A percentile compares a stretch with the other conserved stretches of the same genome.
phyloP scores from a whole-genome alignment of 2,329 filamentous ascomycete genomes.

The Aspergillus chevalieri region DNA sequence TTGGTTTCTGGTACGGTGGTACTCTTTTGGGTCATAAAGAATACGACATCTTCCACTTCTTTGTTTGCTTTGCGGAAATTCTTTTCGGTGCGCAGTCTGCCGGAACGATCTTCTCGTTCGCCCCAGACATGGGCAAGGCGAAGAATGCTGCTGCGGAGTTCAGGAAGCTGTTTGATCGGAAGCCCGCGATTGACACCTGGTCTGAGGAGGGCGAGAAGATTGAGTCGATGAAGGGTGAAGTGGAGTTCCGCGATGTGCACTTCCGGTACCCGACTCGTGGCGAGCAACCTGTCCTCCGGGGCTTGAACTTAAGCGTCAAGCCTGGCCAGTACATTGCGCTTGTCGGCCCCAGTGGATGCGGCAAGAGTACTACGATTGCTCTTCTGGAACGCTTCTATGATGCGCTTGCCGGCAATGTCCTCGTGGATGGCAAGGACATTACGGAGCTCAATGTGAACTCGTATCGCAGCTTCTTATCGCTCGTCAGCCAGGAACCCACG shows the following conservation, averaged over 20 bases:
- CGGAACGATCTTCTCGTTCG: constrained; percentile 81
- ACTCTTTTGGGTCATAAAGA: constrained; percentile 64
- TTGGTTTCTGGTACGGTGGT: constrained; percentile 91
- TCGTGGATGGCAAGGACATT: constrained; percentile 77
- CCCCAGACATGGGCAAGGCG: constrained; percentile 88
- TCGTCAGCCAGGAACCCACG: constrained; percentile 91
- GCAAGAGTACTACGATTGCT: constrained; percentile 89
- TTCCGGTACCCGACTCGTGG: constrained; percentile 90
- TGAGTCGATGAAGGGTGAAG: constrained; percentile 61
- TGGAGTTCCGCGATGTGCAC: constrained; percentile 89
- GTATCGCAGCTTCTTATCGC: constrained; percentile 74
- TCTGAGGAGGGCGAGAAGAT: constrained; percentile 61
- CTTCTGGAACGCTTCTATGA: constrained; percentile 94
- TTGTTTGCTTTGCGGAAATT: constrained; percentile 79
- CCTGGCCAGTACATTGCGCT: constrained; percentile 57
- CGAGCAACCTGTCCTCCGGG: constrained; percentile 85
- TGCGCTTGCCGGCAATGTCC: constrained; percentile 70
- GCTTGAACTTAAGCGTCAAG: constrained; percentile 56
- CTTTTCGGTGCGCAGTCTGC: constrained; percentile 91
- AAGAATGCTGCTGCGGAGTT: constrained; percentile 75
- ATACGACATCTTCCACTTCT: constrained; percentile 80
- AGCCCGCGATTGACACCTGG: constrained; percentile 78
- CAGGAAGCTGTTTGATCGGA: constrained; percentile 75
- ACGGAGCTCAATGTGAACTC: constrained; percentile 74
- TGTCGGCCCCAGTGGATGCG: constrained; percentile 89